Base-by-base conservation (phyloP, 192 early-diverging fungal genomes). In the Coemansia sp. region DNA sequence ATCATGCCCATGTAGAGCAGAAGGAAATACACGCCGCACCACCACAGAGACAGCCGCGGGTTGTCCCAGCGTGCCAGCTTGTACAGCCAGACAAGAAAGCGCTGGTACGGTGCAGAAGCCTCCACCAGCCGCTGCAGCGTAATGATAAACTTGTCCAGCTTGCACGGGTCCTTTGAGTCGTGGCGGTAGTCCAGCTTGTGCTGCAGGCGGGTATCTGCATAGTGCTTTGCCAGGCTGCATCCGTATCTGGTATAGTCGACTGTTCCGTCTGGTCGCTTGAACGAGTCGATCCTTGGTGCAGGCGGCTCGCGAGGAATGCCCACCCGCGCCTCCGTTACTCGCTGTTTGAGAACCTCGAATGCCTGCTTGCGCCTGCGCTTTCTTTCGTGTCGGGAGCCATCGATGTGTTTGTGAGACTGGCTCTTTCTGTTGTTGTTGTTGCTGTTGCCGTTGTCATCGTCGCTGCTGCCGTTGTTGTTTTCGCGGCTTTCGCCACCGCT, bases 101-200 rank as follows among this genome's bases (percentile, higher is more conserved):
- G 76, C 73, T 83, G 81, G 58, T 83, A 83, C 31, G 81, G 81
- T 34, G 72, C 81, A 0, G 81, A 83, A 18, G 75, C 76, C 57
- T 75, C 76, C 50, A 77, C 76, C 48, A 83, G 70, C 25, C 81
- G 76, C 64, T 77, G 76, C 60, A 83, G 58, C 12, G 76, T 83
- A 6, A 67, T 67, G 12, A 83, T 48, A 12, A 83, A 75, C 29
- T 73, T 69, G 48, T 83, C 81, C 11, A 78, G 66, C 58, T 75
- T 78, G 67, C 75, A 83, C 28, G 81, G 75, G 32, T 83, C 81
- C 22, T 25, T 51, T 0, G 73, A 67, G 64, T 69, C 70, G 69
- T 83, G 81, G 32, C 81, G 76, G 56, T 72, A 83, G 73, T 78
- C 76, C 22, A 83, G 64, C 33, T 78, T 77, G 59, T 83, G 60